phyloP scores from a whole-genome alignment of 1,139 yeast genomes.

The Pichia sp. region DNA sequence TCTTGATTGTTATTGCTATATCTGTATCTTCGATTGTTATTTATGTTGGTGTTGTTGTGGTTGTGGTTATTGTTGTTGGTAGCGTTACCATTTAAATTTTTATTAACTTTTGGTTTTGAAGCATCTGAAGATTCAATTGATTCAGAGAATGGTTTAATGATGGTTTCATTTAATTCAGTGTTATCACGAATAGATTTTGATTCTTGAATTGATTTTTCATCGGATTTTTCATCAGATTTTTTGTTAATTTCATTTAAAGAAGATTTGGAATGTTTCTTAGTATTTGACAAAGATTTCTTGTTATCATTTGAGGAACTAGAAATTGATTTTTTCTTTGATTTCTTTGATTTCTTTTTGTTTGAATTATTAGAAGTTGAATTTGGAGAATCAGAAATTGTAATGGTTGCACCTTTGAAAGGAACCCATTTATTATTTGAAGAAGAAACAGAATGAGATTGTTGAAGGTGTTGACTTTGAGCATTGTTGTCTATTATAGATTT shows the following conservation, averaged over 20 bases:
- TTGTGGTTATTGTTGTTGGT: background rate
- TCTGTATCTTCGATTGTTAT: background rate
- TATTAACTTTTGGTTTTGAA: too few relatives aligned
- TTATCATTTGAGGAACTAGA: constrained; percentile 2
- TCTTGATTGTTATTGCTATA: background rate
- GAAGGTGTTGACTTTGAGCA: background rate
- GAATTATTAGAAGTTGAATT: background rate
- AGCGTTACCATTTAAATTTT: background rate
- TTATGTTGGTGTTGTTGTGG: background rate
- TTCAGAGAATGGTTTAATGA: too few relatives aligned
- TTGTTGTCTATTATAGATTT: constrained; percentile 11
- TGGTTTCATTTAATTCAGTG: too few relatives aligned
- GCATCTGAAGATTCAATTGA: too few relatives aligned
- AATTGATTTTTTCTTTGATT: constrained; percentile 7
- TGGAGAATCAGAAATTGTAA: constrained; percentile 10
- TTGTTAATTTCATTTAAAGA: background rate
- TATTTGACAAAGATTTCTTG: too few relatives aligned
- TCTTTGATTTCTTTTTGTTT: constrained; percentile 11
- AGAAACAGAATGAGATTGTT: background rate
- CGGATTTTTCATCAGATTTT: background rate
- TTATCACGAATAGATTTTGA: too few relatives aligned
- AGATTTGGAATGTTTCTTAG: background rate
- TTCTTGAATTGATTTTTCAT: background rate
- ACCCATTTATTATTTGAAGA: constrained; percentile 12
- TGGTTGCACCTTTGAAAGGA: constrained; percentile 16